These are phyloP conservation scores for Parathielavia appendiculata DNA, from an alignment of 495 filamentous ascomycete species.

Conservation along the genomic window DNA sequence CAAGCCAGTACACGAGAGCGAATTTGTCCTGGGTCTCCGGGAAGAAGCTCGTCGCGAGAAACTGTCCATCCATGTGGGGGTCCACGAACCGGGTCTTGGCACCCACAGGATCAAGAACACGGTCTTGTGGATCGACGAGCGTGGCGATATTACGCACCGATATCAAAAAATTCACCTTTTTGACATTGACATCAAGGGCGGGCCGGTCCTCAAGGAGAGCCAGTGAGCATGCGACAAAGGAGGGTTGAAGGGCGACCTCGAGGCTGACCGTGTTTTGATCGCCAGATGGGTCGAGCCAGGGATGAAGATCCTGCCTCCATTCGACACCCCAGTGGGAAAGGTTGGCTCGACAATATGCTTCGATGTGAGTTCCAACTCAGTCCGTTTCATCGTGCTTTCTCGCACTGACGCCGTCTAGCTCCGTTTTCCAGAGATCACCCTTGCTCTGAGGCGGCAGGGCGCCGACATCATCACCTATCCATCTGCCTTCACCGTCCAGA, in stretches of 20 bases:
- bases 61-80: constrained; percentile 78
- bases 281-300: constrained; percentile 32
- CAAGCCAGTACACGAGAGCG: constrained; percentile 43
- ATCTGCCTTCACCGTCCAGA: constrained; percentile 84
- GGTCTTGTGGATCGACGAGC: constrained; percentile 42
- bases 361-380: constrained; percentile 48
- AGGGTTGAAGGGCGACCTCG: neutral
- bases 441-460: constrained; percentile 46
- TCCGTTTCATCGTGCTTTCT: neutral
- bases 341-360: constrained; percentile 84
- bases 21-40: constrained; percentile 70
- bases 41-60: constrained; percentile 53
- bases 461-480: constrained; percentile 83
- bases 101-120: constrained; percentile 42
- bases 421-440: constrained; percentile 74
- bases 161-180: constrained; percentile 58
- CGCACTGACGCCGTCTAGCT: constrained; percentile 19
- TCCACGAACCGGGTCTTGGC: constrained; percentile 49
- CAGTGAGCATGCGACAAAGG: constrained; percentile 8
- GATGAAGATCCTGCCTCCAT: constrained; percentile 49
- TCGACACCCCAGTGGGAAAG: constrained; percentile 65
- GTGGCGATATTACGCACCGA: constrained; percentile 33
- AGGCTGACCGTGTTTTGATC: neutral
- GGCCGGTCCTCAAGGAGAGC: constrained; percentile 31
- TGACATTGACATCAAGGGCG: constrained; percentile 34